A percentile compares a stretch with the other conserved stretches of the same genome.
Evolutionary conservation across 345 rosid genomes (phyloP).

Genomic region (Lepidium aucheri): DNA sequence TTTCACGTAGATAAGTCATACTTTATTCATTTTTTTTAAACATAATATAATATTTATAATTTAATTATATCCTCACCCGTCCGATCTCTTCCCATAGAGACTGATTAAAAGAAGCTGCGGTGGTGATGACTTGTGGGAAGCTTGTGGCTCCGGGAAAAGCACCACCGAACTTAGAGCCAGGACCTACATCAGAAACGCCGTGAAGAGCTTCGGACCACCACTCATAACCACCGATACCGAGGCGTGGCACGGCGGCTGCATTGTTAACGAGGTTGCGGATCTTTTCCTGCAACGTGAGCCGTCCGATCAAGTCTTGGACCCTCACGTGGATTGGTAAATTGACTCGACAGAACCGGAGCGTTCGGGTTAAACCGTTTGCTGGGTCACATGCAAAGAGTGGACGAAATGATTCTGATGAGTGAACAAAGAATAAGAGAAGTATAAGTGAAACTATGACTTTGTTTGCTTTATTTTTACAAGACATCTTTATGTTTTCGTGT

Average conservation of each 20-base stretch:
- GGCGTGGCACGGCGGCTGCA: slow-evolving; percentile 68
- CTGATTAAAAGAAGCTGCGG: slow-evolving; percentile 87
- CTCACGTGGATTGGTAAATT: slow-evolving; percentile 53
- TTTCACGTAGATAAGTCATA: slow-evolving; percentile 4
- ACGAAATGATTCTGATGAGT: slow-evolving; percentile 26
- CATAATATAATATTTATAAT: background rate
- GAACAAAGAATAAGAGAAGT: slow-evolving; percentile 8
- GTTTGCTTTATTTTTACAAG: slow-evolving; percentile 6
- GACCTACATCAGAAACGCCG: slow-evolving; percentile 77
- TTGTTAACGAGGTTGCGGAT: slow-evolving; percentile 66
- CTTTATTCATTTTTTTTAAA: too few relatives aligned
- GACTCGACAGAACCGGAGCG: slow-evolving; percentile 45
- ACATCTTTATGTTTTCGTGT: background rate
- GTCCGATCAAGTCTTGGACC: slow-evolving; percentile 63
- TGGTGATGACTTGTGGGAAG: slow-evolving; percentile 91
- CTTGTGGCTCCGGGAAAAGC: slow-evolving; percentile 73
- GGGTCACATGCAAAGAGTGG: slow-evolving; percentile 66
- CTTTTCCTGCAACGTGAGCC: slow-evolving; percentile 81
- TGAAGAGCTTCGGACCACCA: slow-evolving; percentile 99
- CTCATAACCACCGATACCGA: slow-evolving; percentile 79
- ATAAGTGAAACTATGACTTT: slow-evolving; percentile 16
- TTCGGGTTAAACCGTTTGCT: slow-evolving; percentile 38
- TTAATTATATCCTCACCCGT: slow-evolving; percentile 38
- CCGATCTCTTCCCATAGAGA: slow-evolving; percentile 86
- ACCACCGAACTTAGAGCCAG: slow-evolving; percentile 63